Conservation (phyloP, 2,329 filamentous ascomycete genomes). For the Monosporascus cannonballus region DNA sequence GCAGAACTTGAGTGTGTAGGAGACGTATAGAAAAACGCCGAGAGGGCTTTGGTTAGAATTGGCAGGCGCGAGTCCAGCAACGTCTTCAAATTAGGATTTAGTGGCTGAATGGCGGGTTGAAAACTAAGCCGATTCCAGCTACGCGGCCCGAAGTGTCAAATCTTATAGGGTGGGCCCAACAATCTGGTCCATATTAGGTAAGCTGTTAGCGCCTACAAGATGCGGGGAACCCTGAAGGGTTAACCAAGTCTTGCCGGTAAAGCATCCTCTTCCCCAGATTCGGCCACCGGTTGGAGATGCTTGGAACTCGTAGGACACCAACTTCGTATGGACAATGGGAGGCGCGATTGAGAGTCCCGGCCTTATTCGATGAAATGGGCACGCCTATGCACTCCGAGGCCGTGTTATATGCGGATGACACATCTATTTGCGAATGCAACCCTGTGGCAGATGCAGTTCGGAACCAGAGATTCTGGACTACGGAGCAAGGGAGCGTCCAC, state of each 20-base stretch:
- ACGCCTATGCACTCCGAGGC: too few relatives aligned
- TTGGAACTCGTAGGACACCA: too few relatives aligned
- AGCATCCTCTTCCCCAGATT: neutral
- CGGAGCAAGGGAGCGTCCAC: neutral
- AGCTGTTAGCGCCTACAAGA: neutral
- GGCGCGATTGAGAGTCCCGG: too few relatives aligned
- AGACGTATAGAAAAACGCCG: too few relatives aligned
- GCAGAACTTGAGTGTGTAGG: too few relatives aligned
- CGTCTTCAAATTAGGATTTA: too few relatives aligned
- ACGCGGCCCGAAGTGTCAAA: neutral
- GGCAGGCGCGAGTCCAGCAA: too few relatives aligned
- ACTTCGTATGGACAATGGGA: too few relatives aligned
- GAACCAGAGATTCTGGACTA: neutral
- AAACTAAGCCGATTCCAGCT: neutral
- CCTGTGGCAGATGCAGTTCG: neutral
- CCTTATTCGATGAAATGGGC: neutral
- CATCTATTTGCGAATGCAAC: neutral
- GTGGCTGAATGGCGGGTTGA: neutral
- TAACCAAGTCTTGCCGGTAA: neutral
- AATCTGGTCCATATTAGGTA: neutral
- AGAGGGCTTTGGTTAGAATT: too few relatives aligned
- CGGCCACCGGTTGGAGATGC: neutral
- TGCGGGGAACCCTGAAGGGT: neutral
- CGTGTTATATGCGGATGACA: neutral
- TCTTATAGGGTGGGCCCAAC: neutral